A percentile compares a stretch with the other conserved stretches of the same genome.
phyloP scores from a whole-genome alignment of 208 protist species.

The Vickermania ingenoplastis region DNA sequence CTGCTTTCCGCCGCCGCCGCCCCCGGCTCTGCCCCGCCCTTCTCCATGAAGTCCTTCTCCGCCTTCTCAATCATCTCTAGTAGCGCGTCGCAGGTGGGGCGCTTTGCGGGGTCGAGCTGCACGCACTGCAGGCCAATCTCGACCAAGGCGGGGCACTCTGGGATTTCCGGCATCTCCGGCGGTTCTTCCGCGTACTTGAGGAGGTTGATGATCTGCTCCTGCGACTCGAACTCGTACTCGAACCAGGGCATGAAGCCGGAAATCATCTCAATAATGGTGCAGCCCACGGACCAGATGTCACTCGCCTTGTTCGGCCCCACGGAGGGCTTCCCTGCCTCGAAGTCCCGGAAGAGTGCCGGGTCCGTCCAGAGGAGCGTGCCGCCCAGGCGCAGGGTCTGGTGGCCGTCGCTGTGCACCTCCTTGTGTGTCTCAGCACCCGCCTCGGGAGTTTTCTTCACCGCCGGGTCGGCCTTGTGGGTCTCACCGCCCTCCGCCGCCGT shows the following conservation, averaged over 20 bases:
- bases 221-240: constrained; percentile 85
- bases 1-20: not conserved
- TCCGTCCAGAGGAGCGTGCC: constrained; percentile 88
- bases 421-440: not conserved
- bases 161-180: constrained; percentile 69
- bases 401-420: constrained; percentile 2
- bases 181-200: constrained; percentile 69
- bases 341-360: constrained; percentile 57
- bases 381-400: constrained; percentile 45
- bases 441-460: not conserved
- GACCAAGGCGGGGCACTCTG: constrained; percentile 60
- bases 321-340: not conserved
- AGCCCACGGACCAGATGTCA: constrained; percentile 89
- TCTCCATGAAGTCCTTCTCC: constrained; percentile 23
- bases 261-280: constrained; percentile 88
- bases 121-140: constrained; percentile 52
- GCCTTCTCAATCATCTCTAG: constrained; percentile 48
- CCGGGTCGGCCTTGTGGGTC: not conserved
- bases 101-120: constrained; percentile 27
- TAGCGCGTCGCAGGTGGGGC: constrained; percentile 73
- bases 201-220: constrained; percentile 83
- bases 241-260: constrained; percentile 75
- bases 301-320: constrained; percentile 62
- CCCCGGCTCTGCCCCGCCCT: constrained; percentile 1
- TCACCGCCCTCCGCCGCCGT: constrained; percentile 7